Base-by-base conservation (phyloP, 2,329 filamentous ascomycete species). In the Aureobasidium sp. region DNA sequence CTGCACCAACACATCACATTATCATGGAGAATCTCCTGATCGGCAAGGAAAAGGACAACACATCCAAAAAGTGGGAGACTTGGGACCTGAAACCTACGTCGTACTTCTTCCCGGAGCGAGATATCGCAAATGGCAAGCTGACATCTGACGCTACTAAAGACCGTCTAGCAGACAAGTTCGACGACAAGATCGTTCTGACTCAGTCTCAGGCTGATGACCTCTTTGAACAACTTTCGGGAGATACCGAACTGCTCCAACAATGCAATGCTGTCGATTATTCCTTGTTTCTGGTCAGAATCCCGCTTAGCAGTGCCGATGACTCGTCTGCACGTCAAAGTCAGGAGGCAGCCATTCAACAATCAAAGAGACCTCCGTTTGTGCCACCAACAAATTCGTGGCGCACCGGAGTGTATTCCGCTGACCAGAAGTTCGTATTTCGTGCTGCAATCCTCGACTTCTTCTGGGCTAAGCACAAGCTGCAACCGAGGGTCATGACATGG, bases 1-100 rank as follows among this genome's bases (percentile, higher is more conserved):
- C 81, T 1, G 83, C 86, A 0, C 87, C 88, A 0, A 84, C 83
- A 0, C 87, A 90, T 66, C 87, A 90, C 69, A 87, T 91, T 64
- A 79, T 91, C 68, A 91, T 91, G 88, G 88, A 90, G 71, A 91
- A 91, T 69, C 78, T 89, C 2, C 76, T 90, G 27, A 84, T 82
- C 65, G 87, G 87, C 1, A 80, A 84, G 65, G 76, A 78, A 15
- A 73, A 76, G 13, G 69, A 69, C 10, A 71, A 73, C 50, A 69
- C 75, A 61, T 36, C 74, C 78, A 47, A 20, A 13, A 47, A 20
- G 12, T 91, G 87, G 87, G 84, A 90, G 69, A 85, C 83, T 1
- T 91, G 86, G 73, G 88, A 91, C 64, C 80, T 91, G 53, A 92
- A 92, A 69, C 88, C 88, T 0, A 83, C 81, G 26, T 82, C 84